These are phyloP conservation scores for Uncinocarpus reesii DNA, from an alignment of 2,329 filamentous ascomycete species.

Conservation along the genomic window DNA sequence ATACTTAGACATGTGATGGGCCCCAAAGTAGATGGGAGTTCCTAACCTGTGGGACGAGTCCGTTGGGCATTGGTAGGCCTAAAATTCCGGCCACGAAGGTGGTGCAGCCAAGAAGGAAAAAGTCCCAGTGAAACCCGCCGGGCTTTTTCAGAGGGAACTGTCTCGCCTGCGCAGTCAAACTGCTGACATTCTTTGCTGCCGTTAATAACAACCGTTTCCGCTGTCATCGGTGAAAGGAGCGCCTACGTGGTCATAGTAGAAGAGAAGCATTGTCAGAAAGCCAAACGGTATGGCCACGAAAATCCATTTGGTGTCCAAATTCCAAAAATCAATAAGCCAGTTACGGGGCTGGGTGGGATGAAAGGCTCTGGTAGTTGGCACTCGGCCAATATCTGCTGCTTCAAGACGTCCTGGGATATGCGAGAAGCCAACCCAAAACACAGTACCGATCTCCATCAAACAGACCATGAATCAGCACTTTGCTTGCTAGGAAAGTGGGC, in stretches of 20 bases:
- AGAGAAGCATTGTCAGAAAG: conserved; percentile 44
- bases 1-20: not conserved
- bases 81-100: conserved; percentile 48
- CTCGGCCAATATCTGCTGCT: conserved; percentile 32
- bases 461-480: not conserved
- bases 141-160: conserved; percentile 49
- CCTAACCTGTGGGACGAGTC: conserved; percentile 43
- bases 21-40: conserved; percentile 1
- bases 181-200: conserved; percentile 39
- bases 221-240: not conserved
- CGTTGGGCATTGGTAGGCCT: conserved; percentile 49
- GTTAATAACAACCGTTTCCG: not conserved
- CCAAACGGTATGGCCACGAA: conserved; percentile 46
- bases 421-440: conserved; percentile 47
- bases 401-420: conserved; percentile 42
- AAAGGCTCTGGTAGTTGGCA: conserved; percentile 40
- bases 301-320: conserved; percentile 42
- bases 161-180: conserved; percentile 46
- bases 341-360: conserved; percentile 37
- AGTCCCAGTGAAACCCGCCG: conserved; percentile 52
- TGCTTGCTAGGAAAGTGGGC: not conserved
- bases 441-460: conserved; percentile 35
- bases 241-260: conserved; percentile 47
- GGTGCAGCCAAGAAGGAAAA: conserved; percentile 48
- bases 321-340: conserved; percentile 47